Percentiles rank a stretch among this genome's conserved stretches.
Conservation (phyloP, 2,329 filamentous ascomycete species). For the Coniochaeta sp. region DNA sequence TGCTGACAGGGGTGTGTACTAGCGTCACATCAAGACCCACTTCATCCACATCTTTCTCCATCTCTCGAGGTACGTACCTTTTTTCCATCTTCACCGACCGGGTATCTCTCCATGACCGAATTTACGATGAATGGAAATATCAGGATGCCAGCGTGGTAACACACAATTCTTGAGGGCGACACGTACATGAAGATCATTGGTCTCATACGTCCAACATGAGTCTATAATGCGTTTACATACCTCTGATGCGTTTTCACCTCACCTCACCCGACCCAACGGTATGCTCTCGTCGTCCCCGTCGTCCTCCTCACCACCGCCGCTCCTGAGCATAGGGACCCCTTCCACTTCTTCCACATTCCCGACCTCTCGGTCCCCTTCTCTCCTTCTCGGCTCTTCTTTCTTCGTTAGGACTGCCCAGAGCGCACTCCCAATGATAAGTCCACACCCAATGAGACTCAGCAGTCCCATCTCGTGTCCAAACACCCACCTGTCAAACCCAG, state of each 20-base stretch:
- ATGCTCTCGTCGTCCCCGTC: conserved; percentile 8
- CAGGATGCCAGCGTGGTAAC: not conserved
- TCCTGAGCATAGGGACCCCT: conserved; percentile 16
- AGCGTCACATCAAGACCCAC: not conserved
- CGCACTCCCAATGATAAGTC: conserved; percentile 45
- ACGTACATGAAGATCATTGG: not conserved
- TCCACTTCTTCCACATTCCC: conserved; percentile 28
- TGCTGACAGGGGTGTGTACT: not conserved
- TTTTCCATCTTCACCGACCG: not conserved
- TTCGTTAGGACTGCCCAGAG: conserved; percentile 42
- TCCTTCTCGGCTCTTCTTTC: conserved; percentile 22
- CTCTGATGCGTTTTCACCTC: not conserved
- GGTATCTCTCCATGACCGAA: too few species aligned
- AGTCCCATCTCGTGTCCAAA: conserved; percentile 45
- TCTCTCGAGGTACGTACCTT: too few species aligned
- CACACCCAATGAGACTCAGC: conserved; percentile 42
- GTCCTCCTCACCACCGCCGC: conserved; percentile 18
- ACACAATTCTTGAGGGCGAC: not conserved
- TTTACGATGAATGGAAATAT: too few species aligned
- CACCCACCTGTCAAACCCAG: conserved; percentile 42
- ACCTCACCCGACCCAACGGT: conserved; percentile 1
- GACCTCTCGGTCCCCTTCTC: conserved; percentile 26
- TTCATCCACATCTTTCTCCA: too few species aligned
- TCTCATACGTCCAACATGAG: not conserved
- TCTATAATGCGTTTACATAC: not conserved